A percentile compares a stretch with the other conserved stretches of the same genome.
These are phyloP conservation scores for Rutstroemia sp. DNA, from an alignment of 2,329 filamentous ascomycete genomes.

Conservation along the genomic window DNA sequence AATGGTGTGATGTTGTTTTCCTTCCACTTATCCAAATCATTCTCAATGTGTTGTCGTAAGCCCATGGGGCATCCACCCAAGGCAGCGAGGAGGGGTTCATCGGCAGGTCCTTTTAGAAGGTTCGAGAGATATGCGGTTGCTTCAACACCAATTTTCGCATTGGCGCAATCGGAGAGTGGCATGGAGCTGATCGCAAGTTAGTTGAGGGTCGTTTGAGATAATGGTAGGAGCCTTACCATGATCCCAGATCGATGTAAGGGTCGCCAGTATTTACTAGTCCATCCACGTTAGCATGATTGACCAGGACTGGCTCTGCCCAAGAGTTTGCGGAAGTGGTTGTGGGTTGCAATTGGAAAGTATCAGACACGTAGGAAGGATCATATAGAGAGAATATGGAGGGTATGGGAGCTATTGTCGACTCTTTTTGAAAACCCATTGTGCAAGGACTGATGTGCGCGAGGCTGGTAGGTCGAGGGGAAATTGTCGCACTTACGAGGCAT, in stretches of 20 bases:
- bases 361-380: too few species aligned
- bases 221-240: background rate
- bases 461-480: background rate
- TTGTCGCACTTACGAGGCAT: slow-evolving; percentile 7
- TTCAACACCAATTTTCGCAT: slow-evolving; percentile 74
- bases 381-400: too few species aligned
- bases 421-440: too few species aligned
- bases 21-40: slow-evolving; percentile 67
- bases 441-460: background rate
- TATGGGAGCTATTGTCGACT: too few species aligned
- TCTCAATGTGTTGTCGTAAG: slow-evolving; percentile 66
- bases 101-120: slow-evolving; percentile 62
- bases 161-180: slow-evolving; percentile 63
- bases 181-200: slow-evolving; percentile 26
- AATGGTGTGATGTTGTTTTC: slow-evolving; percentile 65
- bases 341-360: too few species aligned
- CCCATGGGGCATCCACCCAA: slow-evolving; percentile 82
- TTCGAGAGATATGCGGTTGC: slow-evolving; percentile 82
- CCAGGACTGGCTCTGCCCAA: background rate
- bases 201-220: background rate
- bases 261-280: slow-evolving; percentile 3
- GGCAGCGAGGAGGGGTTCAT: slow-evolving; percentile 84
- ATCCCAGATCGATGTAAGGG: background rate
- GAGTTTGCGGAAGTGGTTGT: background rate
- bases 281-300: background rate